A percentile compares a stretch with the other conserved stretches of the same genome.
Conservation (phyloP, 495 filamentous ascomycete genomes). For the Tuber microsphaerosporum region DNA sequence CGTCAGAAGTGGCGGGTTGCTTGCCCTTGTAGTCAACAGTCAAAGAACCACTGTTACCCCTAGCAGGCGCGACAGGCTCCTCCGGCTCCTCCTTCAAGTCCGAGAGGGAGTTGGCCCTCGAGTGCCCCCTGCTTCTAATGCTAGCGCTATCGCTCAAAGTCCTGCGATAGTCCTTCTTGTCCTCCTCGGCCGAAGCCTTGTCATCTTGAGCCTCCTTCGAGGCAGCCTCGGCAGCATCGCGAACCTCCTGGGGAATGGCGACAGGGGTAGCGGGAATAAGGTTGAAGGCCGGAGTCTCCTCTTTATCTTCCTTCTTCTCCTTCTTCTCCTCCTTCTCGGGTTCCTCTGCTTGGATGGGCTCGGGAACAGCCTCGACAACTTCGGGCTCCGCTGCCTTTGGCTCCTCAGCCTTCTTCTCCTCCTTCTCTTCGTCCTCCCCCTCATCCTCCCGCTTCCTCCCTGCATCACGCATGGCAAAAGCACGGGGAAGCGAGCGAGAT, state of each 20-base stretch:
- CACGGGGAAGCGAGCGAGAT: constrained; percentile 11
- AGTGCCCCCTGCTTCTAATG: background rate
- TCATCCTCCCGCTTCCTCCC: constrained; percentile 7
- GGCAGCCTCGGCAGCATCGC: constrained; percentile 18
- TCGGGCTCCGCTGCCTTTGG: constrained; percentile 6
- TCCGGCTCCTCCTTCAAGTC: constrained; percentile 42
- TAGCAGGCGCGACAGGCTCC: constrained; percentile 40
- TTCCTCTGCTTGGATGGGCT: constrained; percentile 13
- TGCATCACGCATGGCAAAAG: constrained; percentile 3
- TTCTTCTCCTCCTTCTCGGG: constrained; percentile 22
- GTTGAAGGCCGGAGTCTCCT: constrained; percentile 16
- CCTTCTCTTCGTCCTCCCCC: constrained; percentile 4
- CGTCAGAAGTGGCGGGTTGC: constrained; percentile 25
- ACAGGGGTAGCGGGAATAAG: constrained; percentile 31
- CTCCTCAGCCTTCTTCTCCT: constrained; percentile 13
- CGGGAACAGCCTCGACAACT: background rate
- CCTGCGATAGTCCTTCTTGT: constrained; percentile 8
- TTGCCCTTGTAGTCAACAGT: constrained; percentile 38
- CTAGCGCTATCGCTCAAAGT: constrained; percentile 4
- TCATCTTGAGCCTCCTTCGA: constrained; percentile 21
- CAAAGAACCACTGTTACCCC: constrained; percentile 30
- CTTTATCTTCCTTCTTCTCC: constrained; percentile 2
- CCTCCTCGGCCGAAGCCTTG: constrained; percentile 1
- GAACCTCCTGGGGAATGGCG: constrained; percentile 16
- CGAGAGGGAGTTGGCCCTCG: constrained; percentile 10